Conservation (phyloP, 148 eudicot species). For the Diospyros lotus region DNA sequence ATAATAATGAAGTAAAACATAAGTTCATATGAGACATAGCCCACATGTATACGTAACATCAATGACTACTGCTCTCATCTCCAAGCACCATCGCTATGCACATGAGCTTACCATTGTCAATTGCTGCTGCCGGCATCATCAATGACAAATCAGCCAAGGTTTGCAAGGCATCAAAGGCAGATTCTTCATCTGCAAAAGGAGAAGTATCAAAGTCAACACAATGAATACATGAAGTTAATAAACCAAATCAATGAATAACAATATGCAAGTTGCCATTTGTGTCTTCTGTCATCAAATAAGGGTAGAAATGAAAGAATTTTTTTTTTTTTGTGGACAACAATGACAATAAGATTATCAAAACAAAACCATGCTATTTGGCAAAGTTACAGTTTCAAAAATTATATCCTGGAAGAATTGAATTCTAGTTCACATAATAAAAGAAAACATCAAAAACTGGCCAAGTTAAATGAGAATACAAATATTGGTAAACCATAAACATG, state of each 20-base stretch:
- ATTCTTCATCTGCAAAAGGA: constrained; percentile 61
- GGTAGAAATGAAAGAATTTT: neutral
- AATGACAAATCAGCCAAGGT: constrained; percentile 89
- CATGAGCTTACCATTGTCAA: constrained; percentile 53
- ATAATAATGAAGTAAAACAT: neutral
- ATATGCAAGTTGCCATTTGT: neutral
- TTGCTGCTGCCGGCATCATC: constrained; percentile 69
- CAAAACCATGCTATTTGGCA: neutral
- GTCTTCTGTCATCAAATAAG: neutral
- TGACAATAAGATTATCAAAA: too few species aligned
- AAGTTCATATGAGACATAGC: neutral
- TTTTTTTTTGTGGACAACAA: too few species aligned
- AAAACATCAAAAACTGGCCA: neutral
- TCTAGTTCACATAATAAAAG: neutral
- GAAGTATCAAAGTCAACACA: constrained; percentile 1
- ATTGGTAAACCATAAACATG: too few species aligned
- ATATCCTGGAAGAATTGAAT: neutral
- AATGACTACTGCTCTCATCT: neutral
- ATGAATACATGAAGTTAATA: neutral
- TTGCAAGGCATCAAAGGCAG: constrained; percentile 88
- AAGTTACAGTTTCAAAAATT: neutral
- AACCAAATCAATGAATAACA: constrained; percentile 7
- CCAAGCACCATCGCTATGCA: neutral
- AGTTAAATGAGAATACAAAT: neutral
- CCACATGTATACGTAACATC: neutral